A percentile compares a stretch with the other conserved stretches of the same genome.
phyloP scores from a whole-genome alignment of 768 basidiomycete species.

The Suillus americanus region DNA sequence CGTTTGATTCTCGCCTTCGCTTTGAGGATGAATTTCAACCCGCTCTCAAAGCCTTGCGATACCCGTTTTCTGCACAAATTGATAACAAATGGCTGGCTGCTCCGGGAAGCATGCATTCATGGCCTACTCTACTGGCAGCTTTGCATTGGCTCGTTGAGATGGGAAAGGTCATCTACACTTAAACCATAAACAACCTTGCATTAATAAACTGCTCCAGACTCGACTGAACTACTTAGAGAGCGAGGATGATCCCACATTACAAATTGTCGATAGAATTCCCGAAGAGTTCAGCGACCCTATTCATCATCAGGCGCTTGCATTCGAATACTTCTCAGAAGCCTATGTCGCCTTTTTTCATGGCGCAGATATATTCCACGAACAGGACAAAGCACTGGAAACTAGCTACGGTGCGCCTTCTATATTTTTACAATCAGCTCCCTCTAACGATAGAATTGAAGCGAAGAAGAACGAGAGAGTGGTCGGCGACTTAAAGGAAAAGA shows the following conservation, averaged over 20 bases:
- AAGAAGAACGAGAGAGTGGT: slow-evolving; percentile 72
- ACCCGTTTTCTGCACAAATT: slow-evolving; percentile 77
- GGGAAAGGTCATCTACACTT: slow-evolving; percentile 61
- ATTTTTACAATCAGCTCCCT: neutral
- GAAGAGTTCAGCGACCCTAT: slow-evolving; percentile 75
- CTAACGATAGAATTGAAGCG: slow-evolving; percentile 38
- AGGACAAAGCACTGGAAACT: slow-evolving; percentile 67
- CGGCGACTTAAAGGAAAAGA: slow-evolving; percentile 60
- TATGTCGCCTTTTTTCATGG: slow-evolving; percentile 69
- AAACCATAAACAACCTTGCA: neutral
- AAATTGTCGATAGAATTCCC: slow-evolving; percentile 57
- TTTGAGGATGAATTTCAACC: slow-evolving; percentile 84
- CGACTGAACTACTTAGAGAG: slow-evolving; percentile 53
- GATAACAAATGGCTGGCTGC: slow-evolving; percentile 87
- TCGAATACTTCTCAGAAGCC: slow-evolving; percentile 67
- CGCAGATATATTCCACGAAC: slow-evolving; percentile 66
- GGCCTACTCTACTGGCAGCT: slow-evolving; percentile 86
- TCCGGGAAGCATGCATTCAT: slow-evolving; percentile 88
- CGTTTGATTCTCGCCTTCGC: slow-evolving; percentile 51
- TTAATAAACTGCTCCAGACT: slow-evolving; percentile 22
- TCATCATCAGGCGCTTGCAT: slow-evolving; percentile 77
- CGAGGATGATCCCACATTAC: slow-evolving; percentile 61
- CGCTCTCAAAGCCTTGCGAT: slow-evolving; percentile 71
- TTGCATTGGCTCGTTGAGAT: slow-evolving; percentile 91
- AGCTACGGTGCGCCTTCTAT: slow-evolving; percentile 61